Percentiles rank a stretch among this genome's conserved stretches.
Conservation (phyloP, 2,329 filamentous ascomycete genomes). For the Aspergillus candidus region DNA sequence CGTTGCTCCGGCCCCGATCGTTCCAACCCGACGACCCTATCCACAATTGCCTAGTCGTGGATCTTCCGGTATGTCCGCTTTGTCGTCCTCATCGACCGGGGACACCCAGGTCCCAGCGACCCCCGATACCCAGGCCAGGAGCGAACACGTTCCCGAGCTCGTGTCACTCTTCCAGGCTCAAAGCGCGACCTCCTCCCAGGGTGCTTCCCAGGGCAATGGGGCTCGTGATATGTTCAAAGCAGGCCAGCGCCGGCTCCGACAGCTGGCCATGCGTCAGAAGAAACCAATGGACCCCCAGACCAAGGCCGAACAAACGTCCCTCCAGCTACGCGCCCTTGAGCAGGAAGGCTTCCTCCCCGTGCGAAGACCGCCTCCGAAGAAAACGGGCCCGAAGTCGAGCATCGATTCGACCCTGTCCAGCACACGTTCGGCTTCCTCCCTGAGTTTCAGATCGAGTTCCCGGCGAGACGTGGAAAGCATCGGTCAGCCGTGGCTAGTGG, state of each 20-base stretch:
- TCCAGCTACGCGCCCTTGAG: constrained; percentile 26
- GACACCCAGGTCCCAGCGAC: constrained; percentile 8
- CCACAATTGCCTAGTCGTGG: constrained; percentile 20
- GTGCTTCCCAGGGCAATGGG: constrained; percentile 18
- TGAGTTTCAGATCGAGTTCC: constrained; percentile 25
- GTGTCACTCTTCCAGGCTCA: constrained; percentile 33
- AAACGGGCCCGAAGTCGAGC: constrained; percentile 18
- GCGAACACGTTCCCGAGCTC: constrained; percentile 30
- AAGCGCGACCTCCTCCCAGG: constrained; percentile 13
- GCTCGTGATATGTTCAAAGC: constrained; percentile 25
- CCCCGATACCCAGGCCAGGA: constrained; percentile 17
- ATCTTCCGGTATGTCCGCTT: constrained; percentile 20
- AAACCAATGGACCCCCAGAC: constrained; percentile 19
- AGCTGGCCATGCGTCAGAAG: constrained; percentile 28
- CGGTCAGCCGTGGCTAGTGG: constrained; percentile 33
- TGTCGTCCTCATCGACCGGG: constrained; percentile 11
- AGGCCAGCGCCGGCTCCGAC: constrained; percentile 31
- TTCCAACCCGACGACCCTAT: constrained; percentile 29
- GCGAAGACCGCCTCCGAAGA: constrained; percentile 9
- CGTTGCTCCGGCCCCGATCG: constrained; percentile 30
- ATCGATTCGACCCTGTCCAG: constrained; percentile 15
- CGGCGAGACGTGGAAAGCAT: constrained; percentile 33
- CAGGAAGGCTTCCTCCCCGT: constrained; percentile 26
- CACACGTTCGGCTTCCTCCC: constrained; percentile 8
- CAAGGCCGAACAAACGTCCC: constrained; percentile 22